These are phyloP conservation scores for Plasmodium falciparum DNA, from an alignment of 169 alveolate species.

Conservation along the genomic window DNA sequence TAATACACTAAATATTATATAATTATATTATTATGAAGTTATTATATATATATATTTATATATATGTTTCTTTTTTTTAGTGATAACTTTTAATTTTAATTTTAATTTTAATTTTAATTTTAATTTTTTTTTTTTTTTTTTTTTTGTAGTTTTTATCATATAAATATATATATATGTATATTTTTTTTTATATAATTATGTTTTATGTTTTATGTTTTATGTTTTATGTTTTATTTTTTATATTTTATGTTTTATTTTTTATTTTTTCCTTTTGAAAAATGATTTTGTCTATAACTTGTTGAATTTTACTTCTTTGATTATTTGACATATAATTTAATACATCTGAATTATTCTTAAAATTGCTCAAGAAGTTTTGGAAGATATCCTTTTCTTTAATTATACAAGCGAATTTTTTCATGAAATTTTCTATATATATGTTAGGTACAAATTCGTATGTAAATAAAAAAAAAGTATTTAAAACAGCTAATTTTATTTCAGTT, in stretches of 20 bases:
- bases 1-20: too few species aligned
- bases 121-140: slow-evolving; percentile 4
- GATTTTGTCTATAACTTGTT: slow-evolving; percentile 15
- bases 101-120: neutral
- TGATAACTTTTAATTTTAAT: neutral
- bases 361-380: slow-evolving; percentile 25
- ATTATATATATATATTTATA: too few species aligned
- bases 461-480: slow-evolving; percentile 71
- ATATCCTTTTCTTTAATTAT: slow-evolving; percentile 41
- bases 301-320: slow-evolving; percentile 27
- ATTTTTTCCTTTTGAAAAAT: slow-evolving; percentile 13
- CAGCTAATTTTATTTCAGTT: slow-evolving; percentile 21
- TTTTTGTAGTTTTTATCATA: neutral
- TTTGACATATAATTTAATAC: slow-evolving; percentile 26
- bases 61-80: too few species aligned
- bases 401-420: slow-evolving; percentile 22
- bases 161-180: too few species aligned
- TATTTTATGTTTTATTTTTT: slow-evolving; percentile 12
- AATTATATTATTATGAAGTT: too few species aligned
- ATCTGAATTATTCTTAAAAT: slow-evolving; percentile 35
- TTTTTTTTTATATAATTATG: neutral
- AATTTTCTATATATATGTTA: slow-evolving; percentile 21
- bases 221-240: too few species aligned
- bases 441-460: slow-evolving; percentile 72
- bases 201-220: too few species aligned